phyloP scores from a whole-genome alignment of 208 protist species.

The Dictyostelium gargantuum region DNA sequence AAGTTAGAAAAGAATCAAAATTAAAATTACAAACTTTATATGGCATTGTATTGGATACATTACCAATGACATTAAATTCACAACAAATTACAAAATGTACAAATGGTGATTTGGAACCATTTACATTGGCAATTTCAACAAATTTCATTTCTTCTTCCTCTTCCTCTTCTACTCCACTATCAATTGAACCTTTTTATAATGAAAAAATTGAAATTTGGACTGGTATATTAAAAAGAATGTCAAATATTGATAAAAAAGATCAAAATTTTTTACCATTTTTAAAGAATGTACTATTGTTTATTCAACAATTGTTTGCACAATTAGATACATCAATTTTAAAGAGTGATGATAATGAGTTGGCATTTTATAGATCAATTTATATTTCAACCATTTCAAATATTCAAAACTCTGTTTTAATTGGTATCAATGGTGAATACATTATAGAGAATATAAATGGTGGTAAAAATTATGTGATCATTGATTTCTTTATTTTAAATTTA shows the following conservation, averaged over 20 bases:
- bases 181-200: background rate
- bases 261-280: background rate
- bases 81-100: background rate
- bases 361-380: background rate
- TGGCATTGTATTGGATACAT: background rate
- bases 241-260: background rate
- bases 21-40: background rate
- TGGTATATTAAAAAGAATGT: background rate
- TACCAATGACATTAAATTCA: background rate
- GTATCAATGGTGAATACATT: background rate
- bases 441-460: background rate
- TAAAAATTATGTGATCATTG: background rate
- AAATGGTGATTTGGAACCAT: background rate
- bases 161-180: background rate
- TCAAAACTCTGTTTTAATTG: background rate
- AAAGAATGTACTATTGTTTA: background rate
- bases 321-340: background rate
- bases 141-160: background rate
- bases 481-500: constrained; percentile 40
- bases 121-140: background rate
- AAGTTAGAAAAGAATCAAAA: background rate
- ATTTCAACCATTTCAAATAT: background rate
- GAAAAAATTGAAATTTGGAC: constrained; percentile 28
- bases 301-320: background rate
- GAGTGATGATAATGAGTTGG: background rate